Conservation (phyloP, 1,284 basidiomycete species). For the Fomitopsis palustris region DNA sequence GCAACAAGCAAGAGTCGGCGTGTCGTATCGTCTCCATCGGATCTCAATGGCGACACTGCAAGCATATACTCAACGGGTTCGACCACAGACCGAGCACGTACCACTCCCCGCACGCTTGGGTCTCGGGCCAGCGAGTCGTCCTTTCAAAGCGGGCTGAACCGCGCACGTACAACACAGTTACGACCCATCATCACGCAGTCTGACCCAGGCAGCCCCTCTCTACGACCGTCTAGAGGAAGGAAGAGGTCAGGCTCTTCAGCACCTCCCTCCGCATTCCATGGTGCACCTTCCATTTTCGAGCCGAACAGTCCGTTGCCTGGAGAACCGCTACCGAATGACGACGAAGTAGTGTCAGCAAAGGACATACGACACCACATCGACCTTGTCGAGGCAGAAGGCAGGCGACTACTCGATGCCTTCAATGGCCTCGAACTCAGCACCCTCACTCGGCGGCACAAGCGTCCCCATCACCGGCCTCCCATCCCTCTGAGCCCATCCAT, state of each 20-base stretch:
- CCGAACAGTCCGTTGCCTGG: constrained; percentile 28
- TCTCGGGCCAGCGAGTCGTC: constrained; percentile 51
- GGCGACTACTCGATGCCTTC: constrained; percentile 68
- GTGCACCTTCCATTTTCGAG: constrained; percentile 16
- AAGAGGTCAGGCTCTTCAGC: constrained; percentile 37
- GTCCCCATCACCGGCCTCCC: constrained; percentile 26
- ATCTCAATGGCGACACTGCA: constrained; percentile 44
- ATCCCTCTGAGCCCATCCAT: constrained; percentile 13
- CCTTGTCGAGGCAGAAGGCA: constrained; percentile 62
- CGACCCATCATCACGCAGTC: constrained; percentile 17
- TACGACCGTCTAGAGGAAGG: constrained; percentile 33
- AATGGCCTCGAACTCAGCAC: constrained; percentile 70
- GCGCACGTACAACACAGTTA: constrained; percentile 24
- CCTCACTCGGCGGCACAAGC: constrained; percentile 49
- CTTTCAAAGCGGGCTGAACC: constrained; percentile 40
- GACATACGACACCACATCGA: constrained; percentile 65
- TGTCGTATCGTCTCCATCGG: constrained; percentile 36
- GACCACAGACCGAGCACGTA: constrained; percentile 36
- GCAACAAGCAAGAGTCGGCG: constrained; percentile 49
- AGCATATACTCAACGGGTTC: constrained; percentile 52
- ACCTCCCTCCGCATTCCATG: constrained; percentile 54
- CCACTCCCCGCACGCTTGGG: constrained; percentile 36
- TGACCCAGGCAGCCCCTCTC: constrained; percentile 12
- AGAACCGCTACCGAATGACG: constrained; percentile 47
- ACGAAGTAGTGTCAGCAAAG: constrained; percentile 50